Evolutionary conservation across 768 basidiomycete species (phyloP), one percentile per base, ranked within the genome.

Genomic region (Mycena pura): DNA sequence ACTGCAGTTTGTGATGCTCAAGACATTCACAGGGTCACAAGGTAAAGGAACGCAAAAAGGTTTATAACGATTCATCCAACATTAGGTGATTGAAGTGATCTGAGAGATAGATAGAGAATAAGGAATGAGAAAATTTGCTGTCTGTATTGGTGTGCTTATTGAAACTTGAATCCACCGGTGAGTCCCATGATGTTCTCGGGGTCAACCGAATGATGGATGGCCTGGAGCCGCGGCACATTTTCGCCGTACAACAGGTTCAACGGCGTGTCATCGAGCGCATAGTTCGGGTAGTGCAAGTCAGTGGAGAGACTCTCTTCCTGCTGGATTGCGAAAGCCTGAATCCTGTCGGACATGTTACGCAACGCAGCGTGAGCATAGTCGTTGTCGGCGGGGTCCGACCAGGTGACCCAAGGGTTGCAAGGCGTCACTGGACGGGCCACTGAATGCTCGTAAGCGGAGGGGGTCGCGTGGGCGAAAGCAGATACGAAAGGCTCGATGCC

Each of bases 91-190:
- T n/a, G n/a, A n/a, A n/a, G n/a, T n/a, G n/a, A n/a, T n/a, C n/a
- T n/a, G n/a, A n/a, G n/a, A n/a, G n/a, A n/a, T n/a, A n/a, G n/a
- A n/a, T n/a, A n/a, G n/a, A n/a, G n/a, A n/a, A n/a, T n/a, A n/a
- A n/a, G n/a, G n/a, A n/a, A n/a, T n/a, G n/a, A n/a, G n/a, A n/a
- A n/a, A n/a, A n/a, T n/a, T n/a, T n/a, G n/a, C n/a, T n/a, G n/a
- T n/a, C n/a, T n/a, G n/a, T n/a, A n/a, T n/a, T n/a, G n/a, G n/a
- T n/a, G n/a, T n/a, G n/a, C n/a, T n/a, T n/a, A n/a, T n/a, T n/a
- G n/a, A n/a, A 85, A 73, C 72, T 87, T 89, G 71, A 81, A 89
- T 7, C 88, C 89, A 6, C 88, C 88, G n/a, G 88, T 79, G 17
- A 88, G 80, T 15, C 79, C 81, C 87, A 91, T 90, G 38, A 89